Conservation (phyloP, 108 stramenopile species). For the Phaeodactylum tricornutum region DNA sequence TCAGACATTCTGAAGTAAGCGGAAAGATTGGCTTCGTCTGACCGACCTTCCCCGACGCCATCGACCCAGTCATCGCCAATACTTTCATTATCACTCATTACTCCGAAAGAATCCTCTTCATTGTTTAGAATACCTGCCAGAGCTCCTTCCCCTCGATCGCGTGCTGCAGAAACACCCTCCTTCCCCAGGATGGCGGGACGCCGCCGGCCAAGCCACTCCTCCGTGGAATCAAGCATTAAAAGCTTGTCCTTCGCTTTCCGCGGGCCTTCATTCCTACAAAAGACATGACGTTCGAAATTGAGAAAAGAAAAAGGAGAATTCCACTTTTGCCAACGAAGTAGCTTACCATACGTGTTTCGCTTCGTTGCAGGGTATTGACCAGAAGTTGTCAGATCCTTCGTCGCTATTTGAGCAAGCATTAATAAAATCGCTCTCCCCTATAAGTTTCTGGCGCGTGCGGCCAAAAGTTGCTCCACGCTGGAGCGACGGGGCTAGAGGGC, state of each 20-base stretch:
- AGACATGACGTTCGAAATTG: not conserved
- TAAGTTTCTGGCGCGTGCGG: constrained; percentile 26
- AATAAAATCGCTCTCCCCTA: constrained; percentile 35
- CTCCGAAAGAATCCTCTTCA: constrained; percentile 39
- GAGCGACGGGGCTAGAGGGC: constrained; percentile 64
- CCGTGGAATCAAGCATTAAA: constrained; percentile 51
- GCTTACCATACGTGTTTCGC: constrained; percentile 59
- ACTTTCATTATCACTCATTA: constrained; percentile 17
- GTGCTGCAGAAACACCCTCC: constrained; percentile 64
- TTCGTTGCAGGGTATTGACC: constrained; percentile 29
- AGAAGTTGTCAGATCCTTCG: constrained; percentile 10
- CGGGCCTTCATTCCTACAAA: constrained; percentile 52
- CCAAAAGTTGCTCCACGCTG: constrained; percentile 27
- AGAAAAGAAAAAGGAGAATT: not conserved
- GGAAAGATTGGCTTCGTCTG: constrained; percentile 82
- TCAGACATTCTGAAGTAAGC: constrained; percentile 79
- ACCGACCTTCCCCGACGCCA: constrained; percentile 71
- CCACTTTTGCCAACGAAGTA: too few relatives aligned
- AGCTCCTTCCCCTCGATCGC: constrained; percentile 59
- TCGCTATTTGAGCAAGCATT: constrained; percentile 1
- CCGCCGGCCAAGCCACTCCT: constrained; percentile 74
- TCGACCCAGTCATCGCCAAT: constrained; percentile 62
- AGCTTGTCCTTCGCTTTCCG: constrained; percentile 52
- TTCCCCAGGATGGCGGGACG: constrained; percentile 64
- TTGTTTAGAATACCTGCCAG: constrained; percentile 58